Base-by-base conservation (phyloP, 1,284 basidiomycete species). In the Malassezia nana region DNA sequence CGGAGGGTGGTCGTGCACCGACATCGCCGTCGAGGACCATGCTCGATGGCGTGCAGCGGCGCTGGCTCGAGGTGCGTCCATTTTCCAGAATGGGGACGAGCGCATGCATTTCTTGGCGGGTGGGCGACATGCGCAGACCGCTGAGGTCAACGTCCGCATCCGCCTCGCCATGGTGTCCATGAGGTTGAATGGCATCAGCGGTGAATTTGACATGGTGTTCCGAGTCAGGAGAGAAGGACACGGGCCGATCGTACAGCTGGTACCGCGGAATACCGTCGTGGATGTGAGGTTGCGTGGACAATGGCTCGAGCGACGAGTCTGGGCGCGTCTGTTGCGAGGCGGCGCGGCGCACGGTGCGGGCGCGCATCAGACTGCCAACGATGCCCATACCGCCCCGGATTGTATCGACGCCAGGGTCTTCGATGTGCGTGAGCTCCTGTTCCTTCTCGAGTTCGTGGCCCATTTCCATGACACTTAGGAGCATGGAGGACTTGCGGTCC, bases 351-450 rank as follows among this genome's bases (percentile, higher is more conserved):
- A 67, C 64, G 54, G 65, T 67, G 22, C 64, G 61, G 9, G 67
- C 72, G 16, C 72, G 69, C 30, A 74, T 60, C 41, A 74, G 59
- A 2, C 65, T 66, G 10, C 72, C 72, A 4, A 74, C 60, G 35
- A 74, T 57, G 28, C 72, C 72, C 55, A 69, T 58, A 15, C 69
- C 69, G 26, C 71, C 72, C 20, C 72, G 65, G 18, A 74, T 60
- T 13, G 71, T 61, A 46, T 74, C 72, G 25, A 72, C 31, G n/a
- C 72, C 72, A 0, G 72, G 72, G 47, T 74, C 72, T 46, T 70
- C 68, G 52, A 64, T 59, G 0, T 60, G 58, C 3, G 63, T 55
- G 12, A 55, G 41, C 1, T 59, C 58, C 4, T 46, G 47, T 49
- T 63, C 62, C 18, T 51, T 45, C 28, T 64, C 59, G 26, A 52